These are phyloP conservation scores for Calonectria pteridis DNA, from an alignment of 2,329 filamentous ascomycete genomes.

Conservation along the genomic window DNA sequence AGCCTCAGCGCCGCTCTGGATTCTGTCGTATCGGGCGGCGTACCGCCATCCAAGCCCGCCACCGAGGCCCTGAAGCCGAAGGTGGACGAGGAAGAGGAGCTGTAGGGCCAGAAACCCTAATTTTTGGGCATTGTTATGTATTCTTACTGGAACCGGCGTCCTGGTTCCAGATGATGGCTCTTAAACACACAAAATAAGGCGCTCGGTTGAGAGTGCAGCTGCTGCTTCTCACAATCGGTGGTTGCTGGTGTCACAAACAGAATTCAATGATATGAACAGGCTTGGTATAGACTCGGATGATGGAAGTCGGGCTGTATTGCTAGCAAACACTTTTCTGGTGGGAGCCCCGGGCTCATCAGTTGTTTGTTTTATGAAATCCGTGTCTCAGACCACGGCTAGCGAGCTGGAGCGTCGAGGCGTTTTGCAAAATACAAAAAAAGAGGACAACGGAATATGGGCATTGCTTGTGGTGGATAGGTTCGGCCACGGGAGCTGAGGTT, in stretches of 20 bases:
- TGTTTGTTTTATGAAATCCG: conserved; percentile 5
- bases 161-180: neutral
- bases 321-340: neutral
- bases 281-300: conserved; percentile 35
- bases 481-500: conserved; percentile 21
- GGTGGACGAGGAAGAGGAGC: conserved; percentile 55
- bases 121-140: conserved; percentile 1
- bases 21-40: conserved; percentile 42
- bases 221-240: neutral
- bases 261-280: conserved; percentile 28
- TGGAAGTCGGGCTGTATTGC: conserved; percentile 17
- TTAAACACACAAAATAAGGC: neutral
- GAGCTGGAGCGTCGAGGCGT: conserved; percentile 18
- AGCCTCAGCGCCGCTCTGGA: conserved; percentile 53
- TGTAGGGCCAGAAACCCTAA: conserved; percentile 42
- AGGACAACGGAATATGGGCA: conserved; percentile 25
- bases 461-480: conserved; percentile 26
- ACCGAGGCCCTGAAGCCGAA: conserved; percentile 41
- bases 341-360: conserved; percentile 7
- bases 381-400: conserved; percentile 19
- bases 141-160: neutral
- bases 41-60: conserved; percentile 38
- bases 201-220: neutral
- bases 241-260: conserved; percentile 27
- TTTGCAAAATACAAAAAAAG: conserved; percentile 30